Evolutionary conservation across 2,329 filamentous ascomycete species (phyloP).

Genomic region (Penicillium vulpinum): DNA sequence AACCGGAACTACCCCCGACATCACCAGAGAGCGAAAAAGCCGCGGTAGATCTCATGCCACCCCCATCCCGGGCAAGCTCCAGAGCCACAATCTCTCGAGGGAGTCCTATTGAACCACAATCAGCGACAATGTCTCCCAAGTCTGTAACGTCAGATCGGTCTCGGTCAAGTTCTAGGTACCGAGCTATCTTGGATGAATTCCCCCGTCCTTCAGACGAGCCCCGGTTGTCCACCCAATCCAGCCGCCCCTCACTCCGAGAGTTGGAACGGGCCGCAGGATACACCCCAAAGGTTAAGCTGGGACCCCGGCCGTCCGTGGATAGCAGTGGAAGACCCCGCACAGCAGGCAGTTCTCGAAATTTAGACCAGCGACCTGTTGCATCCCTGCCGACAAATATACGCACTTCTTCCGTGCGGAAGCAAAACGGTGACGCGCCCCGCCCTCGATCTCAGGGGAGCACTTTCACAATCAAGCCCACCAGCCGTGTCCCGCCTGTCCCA

Average conservation of each 20-base stretch:
- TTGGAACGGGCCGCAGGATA: slow-evolving; percentile 43
- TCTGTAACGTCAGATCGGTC: slow-evolving; percentile 21
- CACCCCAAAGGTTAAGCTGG: slow-evolving; percentile 76
- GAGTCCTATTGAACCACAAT: slow-evolving; percentile 19
- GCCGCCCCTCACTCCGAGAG: slow-evolving; percentile 47
- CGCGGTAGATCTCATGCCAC: slow-evolving; percentile 18
- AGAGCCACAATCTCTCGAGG: slow-evolving; percentile 18
- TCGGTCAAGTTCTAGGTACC: slow-evolving; percentile 26
- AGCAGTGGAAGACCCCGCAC: slow-evolving; percentile 63
- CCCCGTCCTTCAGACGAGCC: slow-evolving; percentile 37
- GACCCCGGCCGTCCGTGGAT: slow-evolving; percentile 72
- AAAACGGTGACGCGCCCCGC: slow-evolving; percentile 48
- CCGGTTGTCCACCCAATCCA: slow-evolving; percentile 43
- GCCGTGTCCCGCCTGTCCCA: slow-evolving; percentile 39
- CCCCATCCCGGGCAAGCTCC: slow-evolving; percentile 22
- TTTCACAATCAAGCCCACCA: slow-evolving; percentile 31
- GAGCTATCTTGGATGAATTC: slow-evolving; percentile 37
- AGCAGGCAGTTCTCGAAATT: slow-evolving; percentile 48
- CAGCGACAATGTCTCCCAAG: slow-evolving; percentile 18
- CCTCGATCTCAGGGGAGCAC: slow-evolving; percentile 48
- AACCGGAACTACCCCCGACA: slow-evolving; percentile 6
- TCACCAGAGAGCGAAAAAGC: slow-evolving; percentile 17
- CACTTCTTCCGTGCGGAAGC: slow-evolving; percentile 52
- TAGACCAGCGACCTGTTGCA: slow-evolving; percentile 69
- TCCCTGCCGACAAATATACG: slow-evolving; percentile 80